Percentiles rank a stretch among this genome's conserved stretches.
Evolutionary conservation across 2,329 filamentous ascomycete genomes (phyloP).

Genomic region (Claviceps lovelessii): DNA sequence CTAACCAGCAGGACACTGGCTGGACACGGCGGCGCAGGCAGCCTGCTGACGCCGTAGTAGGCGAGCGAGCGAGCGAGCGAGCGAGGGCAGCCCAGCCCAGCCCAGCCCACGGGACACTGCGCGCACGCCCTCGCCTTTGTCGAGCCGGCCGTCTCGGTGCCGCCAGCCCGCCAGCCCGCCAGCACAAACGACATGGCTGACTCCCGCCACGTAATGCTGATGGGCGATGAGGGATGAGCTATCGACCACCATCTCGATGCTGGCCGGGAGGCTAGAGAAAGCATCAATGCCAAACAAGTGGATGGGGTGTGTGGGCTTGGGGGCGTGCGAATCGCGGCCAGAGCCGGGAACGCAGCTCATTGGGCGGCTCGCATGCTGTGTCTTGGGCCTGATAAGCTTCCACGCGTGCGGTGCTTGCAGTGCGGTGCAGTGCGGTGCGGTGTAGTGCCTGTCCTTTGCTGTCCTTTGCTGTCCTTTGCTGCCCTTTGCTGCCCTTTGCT

Average conservation of each 20-base stretch:
- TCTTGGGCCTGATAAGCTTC: slow-evolving; percentile 4
- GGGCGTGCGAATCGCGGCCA: background rate
- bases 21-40: background rate
- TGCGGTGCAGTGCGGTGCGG: no score
- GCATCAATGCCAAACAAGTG: no score
- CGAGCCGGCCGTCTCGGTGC: background rate
- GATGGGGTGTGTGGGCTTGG: background rate
- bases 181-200: background rate
- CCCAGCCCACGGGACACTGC: background rate
- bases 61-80: no score
- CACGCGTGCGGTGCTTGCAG: background rate
- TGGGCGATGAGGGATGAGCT: background rate
- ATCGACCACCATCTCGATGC: no score
- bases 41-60: background rate
- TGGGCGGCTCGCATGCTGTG: slow-evolving; percentile 1
- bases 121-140: background rate
- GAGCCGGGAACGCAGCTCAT: background rate
- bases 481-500: no score
- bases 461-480: no score
- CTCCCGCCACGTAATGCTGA: background rate
- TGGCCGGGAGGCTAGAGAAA: no score
- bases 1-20: background rate
- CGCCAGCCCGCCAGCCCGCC: background rate
- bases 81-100: no score
- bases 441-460: no score